A percentile compares a stretch with the other conserved stretches of the same genome.
Conservation (phyloP, 140 eudicot species). For the Flaveria floridana region DNA sequence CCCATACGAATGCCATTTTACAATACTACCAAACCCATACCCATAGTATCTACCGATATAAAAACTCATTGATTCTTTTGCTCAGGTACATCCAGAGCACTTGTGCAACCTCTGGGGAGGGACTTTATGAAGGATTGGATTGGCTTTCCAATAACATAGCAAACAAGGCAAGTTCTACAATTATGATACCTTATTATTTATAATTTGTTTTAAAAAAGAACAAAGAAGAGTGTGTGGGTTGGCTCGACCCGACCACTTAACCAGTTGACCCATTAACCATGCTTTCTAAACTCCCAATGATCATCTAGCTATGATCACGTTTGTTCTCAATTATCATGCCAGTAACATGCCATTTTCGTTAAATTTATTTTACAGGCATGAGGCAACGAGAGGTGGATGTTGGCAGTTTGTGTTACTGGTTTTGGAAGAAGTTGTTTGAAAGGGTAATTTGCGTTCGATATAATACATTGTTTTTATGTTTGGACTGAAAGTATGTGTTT, state of each 20-base stretch:
- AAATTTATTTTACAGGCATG: constrained; percentile 31
- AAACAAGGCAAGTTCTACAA: constrained; percentile 36
- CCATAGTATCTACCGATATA: background rate
- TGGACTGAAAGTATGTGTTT: constrained; percentile 30
- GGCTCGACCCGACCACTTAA: background rate
- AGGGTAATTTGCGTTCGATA: constrained; percentile 28
- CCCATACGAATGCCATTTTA: background rate
- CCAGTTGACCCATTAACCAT: too few relatives aligned
- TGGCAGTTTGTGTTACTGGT: constrained; percentile 28
- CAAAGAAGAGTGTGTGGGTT: background rate
- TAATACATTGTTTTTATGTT: constrained; percentile 37
- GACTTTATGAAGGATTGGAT: constrained; percentile 48
- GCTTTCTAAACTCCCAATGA: background rate
- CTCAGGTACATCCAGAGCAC: constrained; percentile 54
- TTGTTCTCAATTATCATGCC: background rate
- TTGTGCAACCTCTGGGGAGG: constrained; percentile 53
- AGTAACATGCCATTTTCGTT: background rate
- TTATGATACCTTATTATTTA: background rate
- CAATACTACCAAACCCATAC: background rate
- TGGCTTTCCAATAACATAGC: constrained; percentile 52
- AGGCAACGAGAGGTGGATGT: constrained; percentile 29
- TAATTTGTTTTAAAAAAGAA: background rate
- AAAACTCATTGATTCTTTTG: constrained; percentile 2
- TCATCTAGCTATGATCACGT: background rate
- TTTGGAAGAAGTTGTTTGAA: constrained; percentile 25